Percentiles rank a stretch among this genome's conserved stretches.
Evolutionary conservation across 2,329 filamentous ascomycete species (phyloP).

Genomic region (Chaetomium strumarium): DNA sequence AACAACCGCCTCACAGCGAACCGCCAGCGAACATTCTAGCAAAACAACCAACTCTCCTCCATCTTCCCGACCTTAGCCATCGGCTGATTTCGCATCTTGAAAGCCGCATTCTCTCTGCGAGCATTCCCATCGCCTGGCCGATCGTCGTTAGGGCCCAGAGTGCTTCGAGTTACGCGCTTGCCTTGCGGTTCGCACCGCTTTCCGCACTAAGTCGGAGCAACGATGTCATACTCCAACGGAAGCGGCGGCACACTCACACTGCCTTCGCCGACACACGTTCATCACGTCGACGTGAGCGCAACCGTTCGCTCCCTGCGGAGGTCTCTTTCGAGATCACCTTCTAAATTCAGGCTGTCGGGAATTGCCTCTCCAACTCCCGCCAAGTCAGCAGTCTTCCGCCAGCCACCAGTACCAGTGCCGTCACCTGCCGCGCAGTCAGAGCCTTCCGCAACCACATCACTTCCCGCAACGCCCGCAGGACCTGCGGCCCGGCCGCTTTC

Average conservation of each 20-base stretch:
- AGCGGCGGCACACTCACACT: constrained; percentile 76
- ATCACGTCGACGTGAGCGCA: constrained; percentile 70
- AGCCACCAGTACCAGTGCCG: constrained; percentile 55
- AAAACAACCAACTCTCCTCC: neutral
- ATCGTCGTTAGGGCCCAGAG: neutral
- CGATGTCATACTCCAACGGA: constrained; percentile 54
- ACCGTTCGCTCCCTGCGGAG: constrained; percentile 77
- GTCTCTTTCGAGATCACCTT: constrained; percentile 89
- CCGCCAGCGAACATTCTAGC: constrained; percentile 6
- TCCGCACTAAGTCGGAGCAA: neutral
- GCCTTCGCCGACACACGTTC: constrained; percentile 76
- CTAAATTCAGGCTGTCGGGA: constrained; percentile 64
- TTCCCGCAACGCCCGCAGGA: constrained; percentile 24
- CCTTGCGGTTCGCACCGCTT: neutral
- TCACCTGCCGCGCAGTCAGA: constrained; percentile 46
- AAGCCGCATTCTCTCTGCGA: constrained; percentile 2
- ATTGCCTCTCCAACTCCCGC: constrained; percentile 43
- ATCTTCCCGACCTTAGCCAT: constrained; percentile 4
- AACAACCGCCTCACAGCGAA: neutral
- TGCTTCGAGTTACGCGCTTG: neutral
- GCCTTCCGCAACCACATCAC: constrained; percentile 23
- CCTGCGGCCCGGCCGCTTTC: constrained; percentile 23
- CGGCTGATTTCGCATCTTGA: constrained; percentile 18
- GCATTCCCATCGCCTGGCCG: neutral
- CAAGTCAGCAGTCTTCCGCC: constrained; percentile 47